These are phyloP conservation scores for Monosporascus sp. DNA, from an alignment of 2,329 filamentous ascomycete genomes.

Conservation along the genomic window DNA sequence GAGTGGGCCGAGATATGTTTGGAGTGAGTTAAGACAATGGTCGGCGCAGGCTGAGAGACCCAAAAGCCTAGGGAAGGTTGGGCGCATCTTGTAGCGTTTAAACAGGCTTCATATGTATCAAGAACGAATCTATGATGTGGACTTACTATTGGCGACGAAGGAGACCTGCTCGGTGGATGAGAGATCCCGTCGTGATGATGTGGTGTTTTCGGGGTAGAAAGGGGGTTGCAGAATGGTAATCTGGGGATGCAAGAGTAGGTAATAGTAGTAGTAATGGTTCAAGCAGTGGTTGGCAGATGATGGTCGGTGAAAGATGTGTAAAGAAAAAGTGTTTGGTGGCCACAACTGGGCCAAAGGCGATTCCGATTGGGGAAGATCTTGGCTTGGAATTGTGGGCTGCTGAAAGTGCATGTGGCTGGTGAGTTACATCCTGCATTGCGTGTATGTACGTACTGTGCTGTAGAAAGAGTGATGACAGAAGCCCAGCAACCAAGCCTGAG, in stretches of 20 bases:
- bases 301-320: neutral
- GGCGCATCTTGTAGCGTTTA: too few relatives aligned
- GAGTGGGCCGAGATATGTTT: slow-evolving; percentile 9
- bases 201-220: slow-evolving; percentile 24
- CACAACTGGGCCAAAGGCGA: neutral
- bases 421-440: neutral
- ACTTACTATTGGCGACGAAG: slow-evolving; percentile 28
- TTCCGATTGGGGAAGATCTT: neutral
- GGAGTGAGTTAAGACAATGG: neutral
- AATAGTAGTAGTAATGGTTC: neutral
- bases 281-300: neutral
- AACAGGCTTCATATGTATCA: neutral
- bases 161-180: slow-evolving; percentile 31
- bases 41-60: neutral
- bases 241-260: slow-evolving; percentile 5
- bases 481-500: too few relatives aligned
- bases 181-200: slow-evolving; percentile 27
- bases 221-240: slow-evolving; percentile 5
- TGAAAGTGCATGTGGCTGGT: neutral
- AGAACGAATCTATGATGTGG: neutral
- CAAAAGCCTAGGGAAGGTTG: neutral
- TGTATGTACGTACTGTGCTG: slow-evolving; percentile 1
- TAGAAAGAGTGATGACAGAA: neutral
- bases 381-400: slow-evolving; percentile 2
- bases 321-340: slow-evolving; percentile 1